Evolutionary conservation across 1,284 basidiomycete species (phyloP), one percentile per base, ranked within the genome.

Genomic region (Albatrellus sp.): DNA sequence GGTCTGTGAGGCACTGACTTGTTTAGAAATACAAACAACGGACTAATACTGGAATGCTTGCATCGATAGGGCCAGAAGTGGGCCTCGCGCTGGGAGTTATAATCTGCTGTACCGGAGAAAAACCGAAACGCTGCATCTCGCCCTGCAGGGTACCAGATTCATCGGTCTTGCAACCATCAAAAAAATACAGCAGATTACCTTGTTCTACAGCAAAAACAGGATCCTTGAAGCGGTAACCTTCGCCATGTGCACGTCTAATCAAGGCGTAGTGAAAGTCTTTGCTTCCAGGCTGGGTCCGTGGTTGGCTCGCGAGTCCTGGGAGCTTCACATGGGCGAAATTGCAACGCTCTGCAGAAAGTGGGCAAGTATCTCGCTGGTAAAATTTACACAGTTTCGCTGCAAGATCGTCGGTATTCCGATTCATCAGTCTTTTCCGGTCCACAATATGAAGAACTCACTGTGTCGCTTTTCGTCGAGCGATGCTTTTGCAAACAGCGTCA

Each of bases 381-480:
- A 50, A 55, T 30, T 49, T 44, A 39, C 55, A 57, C 3, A 48
- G 55, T 42, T 55, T 55, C 7, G 54, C 55, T 56, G 45, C 19
- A 40, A 37, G 16, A 8, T n/a, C 16, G 37, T 44, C 12, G 13
- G 40, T 19, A 17, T 29, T 2, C 14, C 32, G n/a, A 8, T 36
- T 10, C 3, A 31, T 8, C 6, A 20, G 10, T 24, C 24, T 24
- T 24, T 24, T 24, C 3, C 4, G 7, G 7, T 3, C 24, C 24
- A 24, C 7, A 24, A 29, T n/a, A 31, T 13, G 17, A 30, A 35
- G 14, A 28, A 45, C 52, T 17, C 44, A 54, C 52, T 46, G 30
- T 51, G 49, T 1, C 51, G 48, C 43, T 46, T 49, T 19, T 48
- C 47, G n/a, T 19, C 38, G 34, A 40, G 16, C 14, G 43, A 35